Evolutionary conservation across 2,329 filamentous ascomycete species (phyloP), one percentile per base, ranked within the genome.

Genomic region (Fusarium ambrosium): DNA sequence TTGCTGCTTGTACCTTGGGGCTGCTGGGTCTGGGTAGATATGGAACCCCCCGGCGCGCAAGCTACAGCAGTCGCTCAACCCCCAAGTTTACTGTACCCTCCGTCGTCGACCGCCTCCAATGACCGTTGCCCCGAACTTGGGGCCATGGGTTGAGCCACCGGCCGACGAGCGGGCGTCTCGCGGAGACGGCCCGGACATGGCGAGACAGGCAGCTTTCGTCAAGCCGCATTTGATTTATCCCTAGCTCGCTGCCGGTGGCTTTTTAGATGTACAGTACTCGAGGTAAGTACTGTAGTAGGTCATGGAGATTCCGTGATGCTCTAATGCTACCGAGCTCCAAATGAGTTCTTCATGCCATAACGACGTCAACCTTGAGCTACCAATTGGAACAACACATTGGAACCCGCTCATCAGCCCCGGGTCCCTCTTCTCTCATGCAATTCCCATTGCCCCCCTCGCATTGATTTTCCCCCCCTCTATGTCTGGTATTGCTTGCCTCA

Each of bases 101-200:
- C 32, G 32, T 62, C 60, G 62, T 22, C 48, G 34, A 55, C 62
- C 34, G 32, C 61, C 29, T 24, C 34, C 58, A 60, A 56, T 65
- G 62, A 62, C 53, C 41, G 58, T 63, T 60, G 62, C 43, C 34
- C 29, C 34, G 34, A 61, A 48, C 29, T 36, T 62, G 53, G 51
- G 29, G 39, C 60, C 29, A 74, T 72, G 62, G 27, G 64, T 62
- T 39, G 59, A 61, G 56, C 66, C 67, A 66, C 63, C 58, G 32
- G 61, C 64, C 64, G 73, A 74, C 71, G 51, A 72, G 61, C 75
- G 77, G 77, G 72, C 70, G 70, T 74, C 51, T 55, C 77, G 72
- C 77, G 75, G 77, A 77, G 68, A 70, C 77, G 77, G 75, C 59
- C 77, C 73, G 70, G 76, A 36, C 22, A 64, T 48, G 61, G 55